Base-by-base conservation (phyloP, 169 alveolate genomes). In the Plasmodium adleri region DNA sequence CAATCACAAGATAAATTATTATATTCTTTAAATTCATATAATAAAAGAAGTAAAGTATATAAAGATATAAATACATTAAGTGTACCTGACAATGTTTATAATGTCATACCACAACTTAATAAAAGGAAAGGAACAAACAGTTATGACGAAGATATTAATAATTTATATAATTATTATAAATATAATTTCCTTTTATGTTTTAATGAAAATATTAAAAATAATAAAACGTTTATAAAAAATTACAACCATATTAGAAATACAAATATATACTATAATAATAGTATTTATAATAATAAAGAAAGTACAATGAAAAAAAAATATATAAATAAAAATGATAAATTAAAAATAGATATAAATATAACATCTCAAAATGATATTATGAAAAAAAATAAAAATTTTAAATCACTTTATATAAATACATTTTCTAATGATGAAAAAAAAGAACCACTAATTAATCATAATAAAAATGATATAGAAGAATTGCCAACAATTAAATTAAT, bases 71-170 rank as follows among this genome's bases (percentile, higher is more conserved):
- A 78, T 24, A 78, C 72, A 66, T 47, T 78, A 20, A 9, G 68
- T 10, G 89, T 78, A 9, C 89, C 89, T 6, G 89, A 78, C 12
- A 78, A 78, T 66, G 89, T 78, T 6, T 78, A 78, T 54, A 64
- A 78, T 78, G 89, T 78, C 26, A 78, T 78, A 13, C 89, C 89
- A 1, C 64, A 78, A 78, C 64, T 78, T 50, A 78, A 78, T 32
- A 78, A 67, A 78, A 59, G 45, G 24, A 78, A 49, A 64, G 80
- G 20, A 9, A 24, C 50, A 54, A 59, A 22, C 17, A 78, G 22
- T 58, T 13, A 64, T 45, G 89, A 78, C 32, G 89, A 78, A 10
- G 32, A 60, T 22, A 52, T 78, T 64, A 78, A 78, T 39, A 78
- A 66, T 52, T 64, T 78, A 9, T 78, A 64, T 68, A 78, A 78